These are phyloP conservation scores for Colletotrichum spaethianum DNA, from an alignment of 2,329 filamentous ascomycete genomes.

Conservation along the genomic window DNA sequence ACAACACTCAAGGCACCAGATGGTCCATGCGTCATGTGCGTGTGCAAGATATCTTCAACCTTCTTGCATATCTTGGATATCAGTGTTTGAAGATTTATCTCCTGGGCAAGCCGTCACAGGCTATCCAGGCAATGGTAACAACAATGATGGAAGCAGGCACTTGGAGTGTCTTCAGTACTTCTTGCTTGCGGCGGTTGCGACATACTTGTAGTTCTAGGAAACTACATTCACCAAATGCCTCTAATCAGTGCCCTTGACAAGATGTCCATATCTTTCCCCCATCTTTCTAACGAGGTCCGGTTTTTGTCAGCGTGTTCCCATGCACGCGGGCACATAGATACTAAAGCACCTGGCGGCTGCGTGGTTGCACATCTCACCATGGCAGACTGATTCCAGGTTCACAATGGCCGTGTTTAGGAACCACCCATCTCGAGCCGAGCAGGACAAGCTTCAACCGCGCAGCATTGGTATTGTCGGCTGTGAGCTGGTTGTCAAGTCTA, in stretches of 20 bases:
- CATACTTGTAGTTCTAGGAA: slow-evolving; percentile 11
- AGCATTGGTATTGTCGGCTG: neutral
- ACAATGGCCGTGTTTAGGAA: neutral
- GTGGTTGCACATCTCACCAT: neutral
- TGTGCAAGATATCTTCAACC: slow-evolving; percentile 17
- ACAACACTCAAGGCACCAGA: neutral
- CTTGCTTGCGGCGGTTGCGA: neutral
- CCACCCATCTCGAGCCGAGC: neutral
- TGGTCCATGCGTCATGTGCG: slow-evolving; percentile 21
- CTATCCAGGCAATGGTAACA: neutral
- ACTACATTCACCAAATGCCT: neutral
- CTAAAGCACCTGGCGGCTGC: neutral
- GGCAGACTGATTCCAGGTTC: neutral
- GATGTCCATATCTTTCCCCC: neutral
- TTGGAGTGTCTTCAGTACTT: neutral
- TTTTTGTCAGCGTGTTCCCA: neutral
- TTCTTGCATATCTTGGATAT: neutral
- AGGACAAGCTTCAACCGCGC: neutral
- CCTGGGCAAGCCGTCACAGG: neutral
- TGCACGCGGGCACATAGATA: neutral
- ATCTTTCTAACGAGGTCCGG: neutral
- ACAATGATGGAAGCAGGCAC: neutral
- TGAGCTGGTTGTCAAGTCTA: neutral
- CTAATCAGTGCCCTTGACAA: neutral
- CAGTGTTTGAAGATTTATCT: neutral